phyloP scores from a whole-genome alignment of 495 filamentous ascomycete genomes.

The Staphylotrichum longicolle region DNA sequence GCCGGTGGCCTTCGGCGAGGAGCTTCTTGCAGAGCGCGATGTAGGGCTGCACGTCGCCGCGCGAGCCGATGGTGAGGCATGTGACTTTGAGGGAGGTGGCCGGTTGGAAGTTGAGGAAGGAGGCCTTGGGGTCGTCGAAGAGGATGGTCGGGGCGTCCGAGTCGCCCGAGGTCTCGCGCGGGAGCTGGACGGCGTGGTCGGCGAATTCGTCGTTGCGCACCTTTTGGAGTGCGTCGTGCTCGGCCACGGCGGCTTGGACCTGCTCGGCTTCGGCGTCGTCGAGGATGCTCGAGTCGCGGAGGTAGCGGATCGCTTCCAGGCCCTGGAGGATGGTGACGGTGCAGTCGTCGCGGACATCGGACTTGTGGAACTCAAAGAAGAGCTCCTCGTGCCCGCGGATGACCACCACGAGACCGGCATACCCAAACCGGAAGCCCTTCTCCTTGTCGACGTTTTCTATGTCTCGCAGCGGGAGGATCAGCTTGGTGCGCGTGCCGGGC shows the following conservation, averaged over 20 bases:
- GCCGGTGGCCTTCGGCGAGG: slow-evolving; percentile 79
- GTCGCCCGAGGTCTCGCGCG: slow-evolving; percentile 50
- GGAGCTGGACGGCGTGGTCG: slow-evolving; percentile 58
- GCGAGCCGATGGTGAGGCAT: slow-evolving; percentile 91
- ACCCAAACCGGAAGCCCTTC: slow-evolving; percentile 90
- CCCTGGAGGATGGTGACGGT: slow-evolving; percentile 72
- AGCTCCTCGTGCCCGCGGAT: slow-evolving; percentile 93
- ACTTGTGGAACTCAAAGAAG: slow-evolving; percentile 86
- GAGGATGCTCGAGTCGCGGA: slow-evolving; percentile 69
- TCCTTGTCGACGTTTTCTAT: slow-evolving; percentile 94
- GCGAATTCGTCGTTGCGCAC: slow-evolving; percentile 64
- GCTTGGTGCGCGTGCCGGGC: slow-evolving; percentile 86
- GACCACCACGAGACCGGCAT: slow-evolving; percentile 85
- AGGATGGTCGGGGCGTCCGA: slow-evolving; percentile 66
- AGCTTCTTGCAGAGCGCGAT: slow-evolving; percentile 94
- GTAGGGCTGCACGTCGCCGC: slow-evolving; percentile 96
- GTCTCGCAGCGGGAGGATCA: slow-evolving; percentile 87
- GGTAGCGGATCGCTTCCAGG: slow-evolving; percentile 68
- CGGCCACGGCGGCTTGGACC: slow-evolving; percentile 74
- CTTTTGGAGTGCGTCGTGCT: slow-evolving; percentile 77
- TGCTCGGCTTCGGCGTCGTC: slow-evolving; percentile 67
- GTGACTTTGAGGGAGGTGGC: slow-evolving; percentile 78
- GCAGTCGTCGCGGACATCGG: slow-evolving; percentile 83
- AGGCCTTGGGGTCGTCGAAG: slow-evolving; percentile 89
- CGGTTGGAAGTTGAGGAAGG: slow-evolving; percentile 94